Base-by-base conservation (phyloP, 1,284 basidiomycete species). In the Marasmius fiardii region DNA sequence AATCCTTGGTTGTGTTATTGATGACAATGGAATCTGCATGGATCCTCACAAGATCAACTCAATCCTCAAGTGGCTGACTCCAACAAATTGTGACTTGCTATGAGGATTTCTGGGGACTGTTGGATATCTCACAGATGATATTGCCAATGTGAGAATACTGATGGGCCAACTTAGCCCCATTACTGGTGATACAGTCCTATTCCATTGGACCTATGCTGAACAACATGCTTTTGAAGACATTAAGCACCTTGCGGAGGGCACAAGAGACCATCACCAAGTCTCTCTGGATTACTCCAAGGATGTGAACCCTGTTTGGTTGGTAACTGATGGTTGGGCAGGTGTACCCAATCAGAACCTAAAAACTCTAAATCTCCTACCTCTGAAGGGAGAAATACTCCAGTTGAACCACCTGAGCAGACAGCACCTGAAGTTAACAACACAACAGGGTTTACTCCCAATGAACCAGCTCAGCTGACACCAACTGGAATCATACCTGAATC, bases 41-140 rank as follows among this genome's bases (percentile, higher is more conserved):
- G 74, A 76, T 31, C 64, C 67, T 0, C 60, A 68, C 20, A 76
- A 76, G 23, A 68, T 77, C 0, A 63, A 70, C n/a, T 3, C 57
- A 0, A 58, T 77, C 0, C 4, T 61, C 0, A 61, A 65, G 1
- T 76, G 74, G 54, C 41, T 28, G 31, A 52, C 54, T 6, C 54
- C 51, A 21, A 55, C 41, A 3, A 48, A 47, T 48, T 23, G 53
- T 10, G 47, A 55, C 33, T 34, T 55, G 20, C 54, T 55, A 4
- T 35, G 31, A 12, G 58, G 55, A 12, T 58, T 60, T 39, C 43
- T 60, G 2, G 59, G 59, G 5, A 48, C 59, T 4, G 53, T 58
- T 3, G 57, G 53, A 2, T 60, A 53, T 33, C 54, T 60, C 23
- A 57, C 57, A 2, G 56, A 55, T 41, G 57, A 58, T 24, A 55